A percentile compares a stretch with the other conserved stretches of the same genome.
Conservation (phyloP, 2,329 filamentous ascomycete genomes). For the Monosporascus sp. region DNA sequence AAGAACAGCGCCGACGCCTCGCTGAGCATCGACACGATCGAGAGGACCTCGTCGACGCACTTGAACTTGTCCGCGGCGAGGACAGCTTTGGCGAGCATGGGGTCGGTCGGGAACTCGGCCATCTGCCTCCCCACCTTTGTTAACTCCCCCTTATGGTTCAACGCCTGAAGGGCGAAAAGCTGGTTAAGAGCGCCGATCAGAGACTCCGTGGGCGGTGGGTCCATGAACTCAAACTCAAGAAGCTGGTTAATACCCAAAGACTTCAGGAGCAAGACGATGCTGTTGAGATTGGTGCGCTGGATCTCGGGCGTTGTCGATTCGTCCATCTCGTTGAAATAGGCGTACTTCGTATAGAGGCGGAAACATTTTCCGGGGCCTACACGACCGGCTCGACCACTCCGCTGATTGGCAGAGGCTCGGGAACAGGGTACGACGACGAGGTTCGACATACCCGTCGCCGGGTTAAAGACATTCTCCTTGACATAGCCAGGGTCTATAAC, state of each 20-base stretch:
- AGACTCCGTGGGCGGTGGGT: conserved; percentile 83
- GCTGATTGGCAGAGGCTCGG: conserved; percentile 85
- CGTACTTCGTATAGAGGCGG: conserved; percentile 86
- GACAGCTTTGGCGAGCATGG: conserved; percentile 84
- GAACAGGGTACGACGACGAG: conserved; percentile 88
- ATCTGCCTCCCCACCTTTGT: conserved; percentile 91
- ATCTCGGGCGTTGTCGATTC: conserved; percentile 92
- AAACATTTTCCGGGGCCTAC: conserved; percentile 92
- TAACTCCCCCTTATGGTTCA: conserved; percentile 83
- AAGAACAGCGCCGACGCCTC: conserved; percentile 89
- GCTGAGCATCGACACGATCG: conserved; percentile 89
- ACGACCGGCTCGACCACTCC: conserved; percentile 87
- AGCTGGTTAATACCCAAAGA: conserved; percentile 88
- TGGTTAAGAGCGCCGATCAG: conserved; percentile 86
- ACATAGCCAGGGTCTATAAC: conserved; percentile 94
- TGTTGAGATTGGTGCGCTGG: conserved; percentile 80
- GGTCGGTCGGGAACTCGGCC: conserved; percentile 90
- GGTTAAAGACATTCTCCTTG: conserved; percentile 92
- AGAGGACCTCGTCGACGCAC: conserved; percentile 90
- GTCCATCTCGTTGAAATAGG: conserved; percentile 91
- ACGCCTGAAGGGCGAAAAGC: conserved; percentile 81
- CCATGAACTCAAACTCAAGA: conserved; percentile 93
- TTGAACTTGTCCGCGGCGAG: conserved; percentile 83
- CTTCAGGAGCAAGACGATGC: conserved; percentile 80
- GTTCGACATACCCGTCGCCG: conserved; percentile 86